Evolutionary conservation across 495 filamentous ascomycete genomes (phyloP), one percentile per base, ranked within the genome.

Genomic region (Xylaria nigripes): DNA sequence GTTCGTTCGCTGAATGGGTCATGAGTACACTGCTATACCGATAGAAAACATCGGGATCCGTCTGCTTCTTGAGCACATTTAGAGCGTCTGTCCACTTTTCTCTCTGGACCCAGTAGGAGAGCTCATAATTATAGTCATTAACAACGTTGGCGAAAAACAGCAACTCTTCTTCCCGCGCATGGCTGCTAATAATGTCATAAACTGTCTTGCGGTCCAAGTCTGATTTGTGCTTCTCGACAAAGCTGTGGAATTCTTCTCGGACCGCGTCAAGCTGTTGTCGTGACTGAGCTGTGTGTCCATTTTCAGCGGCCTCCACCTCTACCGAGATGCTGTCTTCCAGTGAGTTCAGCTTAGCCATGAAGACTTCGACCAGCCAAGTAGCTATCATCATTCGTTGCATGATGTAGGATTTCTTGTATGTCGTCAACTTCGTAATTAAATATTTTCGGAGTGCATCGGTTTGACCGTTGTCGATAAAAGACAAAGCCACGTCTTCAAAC

Each of bases 331-430:
- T 89, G 66, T 98, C 93, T 64, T 97, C 94, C 0, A 98, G 81
- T 3, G 86, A 85, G 61, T 97, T 96, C 27, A 97, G 76, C 70
- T 96, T 96, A 2, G 89, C 86, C 93, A 98, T 98, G 69, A 93
- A 97, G 6, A 96, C 76, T 60, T 98, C 93, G 16, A 96, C 76
- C 47, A 98, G 81, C 93, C 93, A 98, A 61, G 85, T 90, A 22
- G 93, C 86, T 51, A 96, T 84, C 91, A 98, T 95, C 30, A 86
- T 83, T 48, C 93, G 73, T 70, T 98, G 93, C 94, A 96, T 98
- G 19, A 85, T 71, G 7, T 81, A 82, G 15, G 85, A 78, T 68
- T 90, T 94, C 70, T 89, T 95, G 64, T 90, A 84, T 21, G 77
- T 86, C 16, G 79, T 74, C 16, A 98, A 74, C 70, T 96, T 96